A percentile compares a stretch with the other conserved stretches of the same genome.
These are phyloP conservation scores for Pisolithus tinctorius DNA, from an alignment of 768 basidiomycete genomes.

Conservation along the genomic window DNA sequence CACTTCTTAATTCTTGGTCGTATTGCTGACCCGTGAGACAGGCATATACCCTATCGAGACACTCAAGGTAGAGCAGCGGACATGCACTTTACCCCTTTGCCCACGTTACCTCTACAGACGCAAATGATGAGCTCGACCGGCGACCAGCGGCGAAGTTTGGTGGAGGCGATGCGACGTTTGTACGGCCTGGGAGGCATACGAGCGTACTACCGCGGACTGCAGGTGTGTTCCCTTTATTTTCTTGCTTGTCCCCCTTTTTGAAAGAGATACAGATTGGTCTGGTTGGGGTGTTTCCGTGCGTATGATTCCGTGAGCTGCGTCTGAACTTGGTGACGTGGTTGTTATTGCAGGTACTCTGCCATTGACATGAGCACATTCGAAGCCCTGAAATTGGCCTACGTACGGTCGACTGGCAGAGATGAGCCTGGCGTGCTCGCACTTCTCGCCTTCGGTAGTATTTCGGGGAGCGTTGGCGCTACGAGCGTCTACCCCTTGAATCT, in stretches of 20 bases:
- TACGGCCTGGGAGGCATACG: constrained; percentile 75
- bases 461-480: constrained; percentile 89
- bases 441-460: constrained; percentile 87
- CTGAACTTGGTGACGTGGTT: constrained; percentile 2
- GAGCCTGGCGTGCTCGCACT: constrained; percentile 87
- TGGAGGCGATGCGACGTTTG: constrained; percentile 60
- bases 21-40: constrained; percentile 26
- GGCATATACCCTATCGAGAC: constrained; percentile 98
- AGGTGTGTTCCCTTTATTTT: constrained; percentile 47
- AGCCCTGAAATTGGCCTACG: constrained; percentile 87
- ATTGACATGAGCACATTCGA: constrained; percentile 99
- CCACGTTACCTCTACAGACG: constrained; percentile 40
- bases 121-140: constrained; percentile 94
- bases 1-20: constrained; percentile 4
- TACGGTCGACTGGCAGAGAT: constrained; percentile 77
- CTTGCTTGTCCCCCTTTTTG: constrained; percentile 6
- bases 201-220: constrained; percentile 87
- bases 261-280: constrained; percentile 68
- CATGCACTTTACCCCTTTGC: neutral
- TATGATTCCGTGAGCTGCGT: constrained; percentile 3
- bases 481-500: constrained; percentile 91
- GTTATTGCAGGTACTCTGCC: constrained; percentile 62
- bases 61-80: constrained; percentile 55
- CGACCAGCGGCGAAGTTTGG: constrained; percentile 48
- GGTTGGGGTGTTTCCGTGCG: constrained; percentile 92